Percentiles rank a stretch among this genome's conserved stretches.
Evolutionary conservation across 495 filamentous ascomycete species (phyloP).

Genomic region (Niebla homalea): DNA sequence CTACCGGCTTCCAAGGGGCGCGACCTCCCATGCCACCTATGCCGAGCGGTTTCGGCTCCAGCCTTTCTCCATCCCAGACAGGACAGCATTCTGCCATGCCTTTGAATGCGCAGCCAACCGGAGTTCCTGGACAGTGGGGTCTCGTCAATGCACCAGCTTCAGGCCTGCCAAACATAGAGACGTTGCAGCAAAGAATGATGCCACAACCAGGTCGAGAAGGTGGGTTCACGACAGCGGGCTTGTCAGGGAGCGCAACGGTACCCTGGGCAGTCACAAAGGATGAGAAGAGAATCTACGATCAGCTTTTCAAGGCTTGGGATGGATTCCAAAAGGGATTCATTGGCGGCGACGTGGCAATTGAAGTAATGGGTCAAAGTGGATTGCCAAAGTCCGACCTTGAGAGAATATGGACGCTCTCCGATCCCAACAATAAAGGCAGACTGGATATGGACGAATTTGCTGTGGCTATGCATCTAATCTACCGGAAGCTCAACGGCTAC

Average conservation of each 20-base stretch:
- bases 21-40: slow-evolving; percentile 91
- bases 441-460: slow-evolving; percentile 97
- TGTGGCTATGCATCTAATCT: slow-evolving; percentile 98
- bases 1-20: slow-evolving; percentile 56
- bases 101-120: slow-evolving; percentile 88
- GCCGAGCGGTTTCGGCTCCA: slow-evolving; percentile 65
- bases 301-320: slow-evolving; percentile 94
- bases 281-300: slow-evolving; percentile 95
- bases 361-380: slow-evolving; percentile 95
- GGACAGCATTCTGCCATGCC: slow-evolving; percentile 39
- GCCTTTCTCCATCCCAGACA: slow-evolving; percentile 51
- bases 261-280: slow-evolving; percentile 99
- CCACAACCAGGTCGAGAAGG: slow-evolving; percentile 88
- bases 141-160: slow-evolving; percentile 86
- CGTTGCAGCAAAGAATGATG: slow-evolving; percentile 94
- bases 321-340: slow-evolving; percentile 89
- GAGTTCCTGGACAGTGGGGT: slow-evolving; percentile 92
- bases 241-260: slow-evolving; percentile 87
- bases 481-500: slow-evolving; percentile 90
- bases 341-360: slow-evolving; percentile 83
- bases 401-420: slow-evolving; percentile 87
- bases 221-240: slow-evolving; percentile 74
- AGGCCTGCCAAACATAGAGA: slow-evolving; percentile 85
- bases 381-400: slow-evolving; percentile 81
- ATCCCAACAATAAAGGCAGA: slow-evolving; percentile 82